Base-by-base conservation (phyloP, 345 rosid genomes). In the Populus euphratica region DNA sequence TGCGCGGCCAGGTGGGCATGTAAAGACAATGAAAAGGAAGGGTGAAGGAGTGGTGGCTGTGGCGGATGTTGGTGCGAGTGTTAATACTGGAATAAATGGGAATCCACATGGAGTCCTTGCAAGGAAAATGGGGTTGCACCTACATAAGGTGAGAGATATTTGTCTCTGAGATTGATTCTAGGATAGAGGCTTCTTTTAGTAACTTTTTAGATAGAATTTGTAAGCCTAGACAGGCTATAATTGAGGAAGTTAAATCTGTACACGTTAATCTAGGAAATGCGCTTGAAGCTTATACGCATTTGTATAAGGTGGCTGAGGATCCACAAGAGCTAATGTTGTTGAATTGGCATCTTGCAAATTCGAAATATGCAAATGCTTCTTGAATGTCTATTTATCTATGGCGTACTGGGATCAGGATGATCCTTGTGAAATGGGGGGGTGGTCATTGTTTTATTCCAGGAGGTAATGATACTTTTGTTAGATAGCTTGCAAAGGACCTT, bases 331-430 rank as follows among this genome's bases (percentile, higher is more conserved):
- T 94, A 43, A 93, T 93, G 98, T 83, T 95, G 35, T 86, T 95
- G 76, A 85, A 95, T 84, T 95, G 99, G 98, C 99, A 93, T 86
- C 89, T 93, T 70, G 98, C 98, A 0, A 95, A 95, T 79, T 87
- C 93, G 75, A 97, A 96, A 76, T 96, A 92, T 70, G 99, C 97
- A 12, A 96, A 96, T 86, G 99, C 98, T 78, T 88, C 98, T 0
- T 77, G 94, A 78, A 89, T 96, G 87, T 87, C 97, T 41, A 91
- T 83, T 76, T 96, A 79, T 96, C 98, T 5, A 90, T 96, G 99
- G 94, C 95, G 0, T 94, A 91, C 76, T 96, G 99, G 97, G 98
- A 96, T 89, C 98, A 94, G 79, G 99, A 96, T 87, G 99, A 96
- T 79, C 98, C 98, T 0, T 96, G 89, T 80, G 99, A 96, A 83